phyloP scores from a whole-genome alignment of 1,284 basidiomycete genomes.

The Ceratobasidium sp. region DNA sequence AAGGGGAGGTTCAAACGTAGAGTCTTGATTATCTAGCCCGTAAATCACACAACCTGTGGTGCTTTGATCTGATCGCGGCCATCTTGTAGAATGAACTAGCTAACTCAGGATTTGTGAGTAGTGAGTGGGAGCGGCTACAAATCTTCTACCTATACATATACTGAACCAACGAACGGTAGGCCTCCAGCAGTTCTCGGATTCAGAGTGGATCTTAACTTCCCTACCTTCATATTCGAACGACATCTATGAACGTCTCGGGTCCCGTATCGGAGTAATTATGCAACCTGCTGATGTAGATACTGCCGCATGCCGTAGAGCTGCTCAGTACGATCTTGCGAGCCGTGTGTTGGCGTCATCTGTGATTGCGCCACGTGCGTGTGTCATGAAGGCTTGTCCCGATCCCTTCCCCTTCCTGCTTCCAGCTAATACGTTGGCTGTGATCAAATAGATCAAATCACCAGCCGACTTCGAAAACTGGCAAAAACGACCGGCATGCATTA shows the following conservation, averaged over 20 bases:
- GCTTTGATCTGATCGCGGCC: no score
- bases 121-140: constrained; percentile 72
- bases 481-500: constrained; percentile 82
- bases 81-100: constrained; percentile 63
- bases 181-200: constrained; percentile 85
- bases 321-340: constrained; percentile 81
- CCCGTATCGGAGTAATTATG: constrained; percentile 73
- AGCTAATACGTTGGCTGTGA: background rate
- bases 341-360: constrained; percentile 77
- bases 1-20: constrained; percentile 76
- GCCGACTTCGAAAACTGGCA: constrained; percentile 80
- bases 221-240: no score
- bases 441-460: constrained; percentile 77
- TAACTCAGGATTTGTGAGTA: constrained; percentile 70
- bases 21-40: constrained; percentile 65
- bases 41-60: constrained; percentile 10
- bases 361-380: constrained; percentile 79
- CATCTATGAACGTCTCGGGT: constrained; percentile 48
- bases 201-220: constrained; percentile 58
- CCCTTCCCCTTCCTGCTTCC: background rate
- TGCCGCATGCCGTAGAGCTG: constrained; percentile 81
- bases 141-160: no score
- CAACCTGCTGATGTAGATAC: constrained; percentile 84
- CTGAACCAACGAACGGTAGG: constrained; percentile 51
- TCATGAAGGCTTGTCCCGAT: background rate